Evolutionary conservation across 495 filamentous ascomycete species (phyloP).

Genomic region (Penicillium waksmanii): DNA sequence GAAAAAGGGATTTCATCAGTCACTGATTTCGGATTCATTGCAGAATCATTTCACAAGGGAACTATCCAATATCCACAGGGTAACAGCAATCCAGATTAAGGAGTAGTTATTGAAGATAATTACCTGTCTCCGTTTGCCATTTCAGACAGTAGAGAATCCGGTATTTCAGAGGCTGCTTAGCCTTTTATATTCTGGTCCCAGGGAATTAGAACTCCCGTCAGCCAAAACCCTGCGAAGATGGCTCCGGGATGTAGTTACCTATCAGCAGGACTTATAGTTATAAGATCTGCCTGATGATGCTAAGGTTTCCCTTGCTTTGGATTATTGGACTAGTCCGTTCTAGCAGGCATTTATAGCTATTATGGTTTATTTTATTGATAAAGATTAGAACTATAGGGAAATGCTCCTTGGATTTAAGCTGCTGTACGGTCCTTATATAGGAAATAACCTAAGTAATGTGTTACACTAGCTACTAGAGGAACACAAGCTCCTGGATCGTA

Average conservation of each 20-base stretch:
- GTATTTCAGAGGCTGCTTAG: conserved; percentile 15
- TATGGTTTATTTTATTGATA: conserved; percentile 9
- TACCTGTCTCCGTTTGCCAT: conserved; percentile 10
- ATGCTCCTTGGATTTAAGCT: conserved; percentile 14
- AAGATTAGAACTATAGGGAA: conserved; percentile 11
- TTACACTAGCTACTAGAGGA: conserved; percentile 12
- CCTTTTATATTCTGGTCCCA: conserved; percentile 5
- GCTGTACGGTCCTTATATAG: not conserved
- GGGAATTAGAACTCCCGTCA: conserved; percentile 3
- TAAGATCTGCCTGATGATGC: not conserved
- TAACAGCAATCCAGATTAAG: conserved; percentile 5
- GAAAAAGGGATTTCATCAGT: conserved; percentile 5
- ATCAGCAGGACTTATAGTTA: conserved; percentile 1
- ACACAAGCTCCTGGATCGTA: conserved; percentile 10
- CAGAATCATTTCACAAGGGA: not conserved
- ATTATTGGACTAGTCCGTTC: conserved; percentile 11
- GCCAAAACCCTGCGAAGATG: conserved; percentile 11
- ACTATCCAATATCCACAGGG: not conserved
- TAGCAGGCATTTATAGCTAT: conserved; percentile 11
- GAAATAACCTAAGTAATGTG: conserved; percentile 8
- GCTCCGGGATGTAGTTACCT: not conserved
- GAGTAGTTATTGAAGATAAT: conserved; percentile 13
- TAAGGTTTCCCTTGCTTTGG: conserved; percentile 7
- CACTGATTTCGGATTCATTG: not conserved
- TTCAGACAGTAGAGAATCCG: conserved; percentile 14